Evolutionary conservation across 1,139 yeast genomes (phyloP).

Genomic region (Yamadazyma triangularis): DNA sequence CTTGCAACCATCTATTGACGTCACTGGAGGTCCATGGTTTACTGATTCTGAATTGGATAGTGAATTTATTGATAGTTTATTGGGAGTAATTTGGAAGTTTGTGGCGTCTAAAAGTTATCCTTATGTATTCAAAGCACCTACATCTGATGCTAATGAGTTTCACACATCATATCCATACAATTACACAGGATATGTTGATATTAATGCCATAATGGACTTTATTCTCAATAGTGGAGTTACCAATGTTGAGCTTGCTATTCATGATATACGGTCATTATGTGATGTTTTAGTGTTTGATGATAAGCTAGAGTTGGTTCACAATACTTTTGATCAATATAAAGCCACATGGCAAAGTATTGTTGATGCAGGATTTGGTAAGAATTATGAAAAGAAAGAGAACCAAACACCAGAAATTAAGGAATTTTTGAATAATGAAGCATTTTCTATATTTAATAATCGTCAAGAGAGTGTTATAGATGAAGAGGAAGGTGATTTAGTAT

Average conservation of each 20-base stretch:
- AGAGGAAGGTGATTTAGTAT: constrained; percentile 32
- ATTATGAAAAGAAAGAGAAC: constrained; percentile 23
- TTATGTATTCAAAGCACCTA: constrained; percentile 48
- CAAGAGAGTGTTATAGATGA: constrained; percentile 28
- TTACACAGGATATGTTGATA: constrained; percentile 61
- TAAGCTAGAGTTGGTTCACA: constrained; percentile 53
- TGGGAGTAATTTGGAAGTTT: constrained; percentile 85
- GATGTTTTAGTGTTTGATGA: constrained; percentile 69
- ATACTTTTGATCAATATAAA: constrained; percentile 48
- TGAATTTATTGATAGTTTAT: constrained; percentile 81
- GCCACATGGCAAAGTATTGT: constrained; percentile 60
- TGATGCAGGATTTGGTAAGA: constrained; percentile 55
- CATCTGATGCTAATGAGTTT: constrained; percentile 18
- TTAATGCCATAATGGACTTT: constrained; percentile 57
- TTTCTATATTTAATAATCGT: constrained; percentile 33
- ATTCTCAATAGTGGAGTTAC: constrained; percentile 64
- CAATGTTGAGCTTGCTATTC: constrained; percentile 68
- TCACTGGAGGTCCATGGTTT: constrained; percentile 99
- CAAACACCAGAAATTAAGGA: constrained; percentile 5
- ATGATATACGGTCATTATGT: constrained; percentile 78
- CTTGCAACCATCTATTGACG: constrained; percentile 89
- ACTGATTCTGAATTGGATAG: constrained; percentile 93
- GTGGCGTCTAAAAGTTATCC: constrained; percentile 77
- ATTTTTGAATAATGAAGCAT: constrained; percentile 16
- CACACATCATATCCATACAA: constrained; percentile 48